Evolutionary conservation across 1,284 basidiomycete species (phyloP), one percentile per base, ranked within the genome.

Genomic region (Moesziomyces sp.): DNA sequence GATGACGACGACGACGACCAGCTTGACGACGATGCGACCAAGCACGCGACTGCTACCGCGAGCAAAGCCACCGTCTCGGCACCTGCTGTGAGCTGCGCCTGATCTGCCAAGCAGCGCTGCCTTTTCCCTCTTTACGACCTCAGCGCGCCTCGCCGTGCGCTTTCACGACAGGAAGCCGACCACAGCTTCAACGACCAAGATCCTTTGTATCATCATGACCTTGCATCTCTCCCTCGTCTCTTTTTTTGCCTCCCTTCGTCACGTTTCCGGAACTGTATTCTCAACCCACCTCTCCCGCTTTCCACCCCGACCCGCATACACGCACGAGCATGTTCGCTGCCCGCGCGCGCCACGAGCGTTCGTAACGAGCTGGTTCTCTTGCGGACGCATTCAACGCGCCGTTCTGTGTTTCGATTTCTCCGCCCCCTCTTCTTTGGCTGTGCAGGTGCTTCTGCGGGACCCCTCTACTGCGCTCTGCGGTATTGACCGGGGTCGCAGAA

Each of bases 201-300:
- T 53, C 47, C 47, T 53, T 35, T 68, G 65, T 62, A 68, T 62
- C 55, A 54, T 42, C 47, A 67, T 58, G 58, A 56, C 65, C 59
- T 51, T 62, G 59, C 59, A 68, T 58, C 46, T 55, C 43, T 48
- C 30, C 14, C 35, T 11, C 14, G 6, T 11, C 24, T 23, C 38
- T 14, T 42, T 42, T n/a, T 23, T 21, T 23, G 34, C 45, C 43
- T 19, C 7, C 58, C 46, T 11, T 51, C 23, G 24, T 46, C 45
- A 46, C 18, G 50, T 49, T 51, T 24, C 46, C 52, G 66, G 59
- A 58, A 63, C 66, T 69, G 66, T 69, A 69, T 63, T 59, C 46
- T 68, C 46, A 3, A 3, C 40, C 8, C 35, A 38, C 13, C 7
- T 13, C 38, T 46, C 43, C 21, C 35, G 40, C 40, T 23, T 34